Evolutionary conservation across 2,329 filamentous ascomycete species (phyloP).

Genomic region (Cyphellophora europaea): DNA sequence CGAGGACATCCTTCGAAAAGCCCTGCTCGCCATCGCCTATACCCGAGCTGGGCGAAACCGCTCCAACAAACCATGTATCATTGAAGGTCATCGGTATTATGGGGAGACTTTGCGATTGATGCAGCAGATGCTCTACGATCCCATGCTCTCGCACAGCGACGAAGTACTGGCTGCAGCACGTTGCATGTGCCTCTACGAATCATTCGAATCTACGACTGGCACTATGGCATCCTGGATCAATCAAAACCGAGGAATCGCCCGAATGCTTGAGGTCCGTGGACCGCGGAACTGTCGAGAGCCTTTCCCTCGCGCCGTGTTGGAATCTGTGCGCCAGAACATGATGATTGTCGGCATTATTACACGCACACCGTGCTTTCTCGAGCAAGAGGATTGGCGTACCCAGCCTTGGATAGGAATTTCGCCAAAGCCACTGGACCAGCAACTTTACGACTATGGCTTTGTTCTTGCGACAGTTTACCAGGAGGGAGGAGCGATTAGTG

Average conservation of each 20-base stretch:
- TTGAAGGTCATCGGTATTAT: conserved; percentile 5
- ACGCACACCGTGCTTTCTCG: conserved; percentile 2
- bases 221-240: conserved; percentile 7
- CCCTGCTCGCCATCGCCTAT: conserved; percentile 5
- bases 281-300: background rate
- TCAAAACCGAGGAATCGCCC: conserved; percentile 5
- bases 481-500: too few species aligned
- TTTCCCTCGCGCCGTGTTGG: conserved; percentile 4
- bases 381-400: conserved; percentile 3
- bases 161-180: conserved; percentile 6
- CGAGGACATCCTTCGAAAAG: conserved; percentile 1
- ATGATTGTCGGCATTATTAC: conserved; percentile 5
- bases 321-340: conserved; percentile 5
- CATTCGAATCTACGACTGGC: conserved; percentile 6
- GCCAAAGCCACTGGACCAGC: conserved; percentile 5
- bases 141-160: conserved; percentile 1
- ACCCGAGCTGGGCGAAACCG: conserved; percentile 4
- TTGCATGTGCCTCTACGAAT: conserved; percentile 7
- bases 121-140: conserved; percentile 4
- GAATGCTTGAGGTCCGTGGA: conserved; percentile 7
- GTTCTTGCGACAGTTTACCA: conserved; percentile 1
- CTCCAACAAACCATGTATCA: background rate
- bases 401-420: conserved; percentile 4
- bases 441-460: conserved; percentile 7
- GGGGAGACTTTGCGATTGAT: conserved; percentile 4